These are phyloP conservation scores for Globisporangium polare DNA, from an alignment of 352 stramenopile species.

Conservation along the genomic window DNA sequence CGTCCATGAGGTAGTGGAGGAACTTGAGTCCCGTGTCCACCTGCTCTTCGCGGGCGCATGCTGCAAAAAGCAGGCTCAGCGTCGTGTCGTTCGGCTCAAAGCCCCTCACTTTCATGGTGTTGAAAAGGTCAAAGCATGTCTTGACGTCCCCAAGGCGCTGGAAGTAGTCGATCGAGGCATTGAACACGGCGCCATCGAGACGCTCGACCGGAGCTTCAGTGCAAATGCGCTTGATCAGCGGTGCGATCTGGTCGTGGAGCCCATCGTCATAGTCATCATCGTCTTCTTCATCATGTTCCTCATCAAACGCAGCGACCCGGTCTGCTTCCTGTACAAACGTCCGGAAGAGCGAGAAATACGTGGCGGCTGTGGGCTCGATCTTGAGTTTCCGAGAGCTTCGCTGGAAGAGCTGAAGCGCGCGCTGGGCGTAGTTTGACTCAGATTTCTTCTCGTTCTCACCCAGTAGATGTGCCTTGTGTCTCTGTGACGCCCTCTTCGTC, in stretches of 20 bases:
- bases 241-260: slow-evolving; percentile 19
- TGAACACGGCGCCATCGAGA: slow-evolving; percentile 53
- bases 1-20: slow-evolving; percentile 52
- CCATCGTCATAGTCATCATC: slow-evolving; percentile 21
- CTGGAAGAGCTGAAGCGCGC: slow-evolving; percentile 25
- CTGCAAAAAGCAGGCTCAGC: slow-evolving; percentile 56
- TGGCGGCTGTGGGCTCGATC: slow-evolving; percentile 26
- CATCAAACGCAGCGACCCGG: slow-evolving; percentile 1
- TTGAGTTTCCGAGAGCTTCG: slow-evolving; percentile 4
- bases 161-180: slow-evolving; percentile 64
- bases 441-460: background rate
- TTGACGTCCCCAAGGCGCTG: slow-evolving; percentile 45
- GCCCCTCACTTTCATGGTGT: slow-evolving; percentile 46
- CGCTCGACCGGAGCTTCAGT: slow-evolving; percentile 25
- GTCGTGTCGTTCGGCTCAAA: slow-evolving; percentile 43
- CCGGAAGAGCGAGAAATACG: slow-evolving; percentile 49
- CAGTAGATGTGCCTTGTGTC: background rate
- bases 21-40: slow-evolving; percentile 54
- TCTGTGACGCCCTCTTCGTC: background rate
- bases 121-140: slow-evolving; percentile 48
- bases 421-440: slow-evolving; percentile 25
- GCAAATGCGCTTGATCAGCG: slow-evolving; percentile 46
- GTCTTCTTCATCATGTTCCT: slow-evolving; percentile 5
- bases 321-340: slow-evolving; percentile 46
- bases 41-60: slow-evolving; percentile 38